phyloP scores from a whole-genome alignment of 305 asterid genomes.

The Andrographis paniculata region DNA sequence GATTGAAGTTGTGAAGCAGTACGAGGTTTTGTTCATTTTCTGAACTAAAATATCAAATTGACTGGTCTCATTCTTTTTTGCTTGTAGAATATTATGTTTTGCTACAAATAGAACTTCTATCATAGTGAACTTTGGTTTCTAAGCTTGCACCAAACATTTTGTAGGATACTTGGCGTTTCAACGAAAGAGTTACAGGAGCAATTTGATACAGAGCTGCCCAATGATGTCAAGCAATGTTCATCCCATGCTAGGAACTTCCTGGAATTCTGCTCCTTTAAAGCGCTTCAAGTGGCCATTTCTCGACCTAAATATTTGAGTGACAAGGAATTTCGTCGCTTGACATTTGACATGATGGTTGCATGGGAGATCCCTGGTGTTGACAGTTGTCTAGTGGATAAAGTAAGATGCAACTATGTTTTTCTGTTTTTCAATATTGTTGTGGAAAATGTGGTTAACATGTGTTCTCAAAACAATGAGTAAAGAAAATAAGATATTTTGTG shows the following conservation, averaged over 20 bases:
- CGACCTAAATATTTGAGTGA: constrained; percentile 55
- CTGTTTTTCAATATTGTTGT: background rate
- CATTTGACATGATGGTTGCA: constrained; percentile 93
- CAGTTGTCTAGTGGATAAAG: constrained; percentile 32
- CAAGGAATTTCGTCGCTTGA: constrained; percentile 63
- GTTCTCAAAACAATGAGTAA: background rate
- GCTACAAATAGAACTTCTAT: background rate
- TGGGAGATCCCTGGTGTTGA: constrained; percentile 77
- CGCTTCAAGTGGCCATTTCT: constrained; percentile 38
- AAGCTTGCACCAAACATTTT: constrained; percentile 15
- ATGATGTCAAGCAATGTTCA: constrained; percentile 44
- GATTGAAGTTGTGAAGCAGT: background rate
- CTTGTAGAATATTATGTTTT: background rate
- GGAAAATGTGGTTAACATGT: background rate
- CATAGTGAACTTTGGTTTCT: constrained; percentile 7
- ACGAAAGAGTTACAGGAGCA: constrained; percentile 42
- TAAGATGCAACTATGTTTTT: constrained; percentile 25
- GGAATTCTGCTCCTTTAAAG: constrained; percentile 72
- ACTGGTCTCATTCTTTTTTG: no score
- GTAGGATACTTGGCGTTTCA: constrained; percentile 59
- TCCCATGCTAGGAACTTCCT: constrained; percentile 64
- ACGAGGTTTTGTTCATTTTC: background rate
- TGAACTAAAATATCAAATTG: background rate
- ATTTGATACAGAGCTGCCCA: constrained; percentile 56
- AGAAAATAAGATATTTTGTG: background rate